Base-by-base conservation (phyloP, 148 eudicot species). In the Heliamphora exappendiculata region DNA sequence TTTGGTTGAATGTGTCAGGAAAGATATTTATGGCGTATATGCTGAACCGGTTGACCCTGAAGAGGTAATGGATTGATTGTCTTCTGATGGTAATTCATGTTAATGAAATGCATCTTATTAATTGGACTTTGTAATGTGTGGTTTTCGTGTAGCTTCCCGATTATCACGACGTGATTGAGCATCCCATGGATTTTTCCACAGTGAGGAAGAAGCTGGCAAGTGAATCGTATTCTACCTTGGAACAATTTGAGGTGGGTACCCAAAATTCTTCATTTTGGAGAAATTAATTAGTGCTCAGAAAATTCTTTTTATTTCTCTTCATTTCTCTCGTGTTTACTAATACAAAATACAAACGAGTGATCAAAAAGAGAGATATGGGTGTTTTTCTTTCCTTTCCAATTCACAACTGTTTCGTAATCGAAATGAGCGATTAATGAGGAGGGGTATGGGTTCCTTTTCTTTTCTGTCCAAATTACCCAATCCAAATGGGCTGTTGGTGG, bases 41-140 rank as follows among this genome's bases (percentile, higher is more conserved):
- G 91, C 98, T n/a, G 98, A 92, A 49, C 97, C 98, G 0, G 97
- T 92, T 73, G 97, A 92, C 86, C 96, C 98, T 19, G 98, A 95
- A 51, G 98, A 95, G 96, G 98, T 95, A 75, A 22, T 68, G 17
- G 20, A 37, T 66, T 73, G 31, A 45, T 26, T 76, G 29, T 54
- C 24, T 36, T 47, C 14, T 20, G 65, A 20, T 39, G 66, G 50
- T 72, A 36, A 14, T 73, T 31, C 12, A 41, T 10, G 39, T 60
- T 49, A 17, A 75, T 69, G 78, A 19, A 50, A 33, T n/a, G n/a
- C 37, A 59, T 76, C 42, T 22, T 74, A 5, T 45, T 57, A 44
- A 41, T 60, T 12, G 42, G 57, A 45, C 33, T 62, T 42, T 80
- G 36, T 54, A 66, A 73, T 77, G 47, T 7, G 81, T 58, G 75